Percentiles rank a stretch among this genome's conserved stretches.
Evolutionary conservation across 441 rosid species (phyloP).

Genomic region (Corymbia calophylla): DNA sequence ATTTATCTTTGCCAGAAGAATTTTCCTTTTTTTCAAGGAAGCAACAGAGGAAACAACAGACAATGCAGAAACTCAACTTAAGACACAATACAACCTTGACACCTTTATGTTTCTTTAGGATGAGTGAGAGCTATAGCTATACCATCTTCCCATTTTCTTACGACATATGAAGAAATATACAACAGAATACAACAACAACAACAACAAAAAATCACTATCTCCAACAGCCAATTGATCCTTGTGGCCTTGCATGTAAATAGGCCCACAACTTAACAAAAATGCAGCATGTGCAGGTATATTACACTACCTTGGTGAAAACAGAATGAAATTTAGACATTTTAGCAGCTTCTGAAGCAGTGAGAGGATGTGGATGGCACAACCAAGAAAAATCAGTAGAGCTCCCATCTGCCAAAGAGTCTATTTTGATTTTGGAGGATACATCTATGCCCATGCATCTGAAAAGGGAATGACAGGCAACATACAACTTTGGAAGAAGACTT

Average conservation of each 20-base stretch:
- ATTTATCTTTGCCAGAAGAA: not conserved
- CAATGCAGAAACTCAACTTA: not conserved
- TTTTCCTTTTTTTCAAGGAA: not conserved
- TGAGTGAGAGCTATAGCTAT: not conserved
- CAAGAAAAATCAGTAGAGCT: constrained; percentile 15
- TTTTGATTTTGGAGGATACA: constrained; percentile 18
- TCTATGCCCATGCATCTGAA: constrained; percentile 36
- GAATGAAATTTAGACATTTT: constrained; percentile 41
- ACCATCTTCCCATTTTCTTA: not conserved
- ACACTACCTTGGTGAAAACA: constrained; percentile 48
- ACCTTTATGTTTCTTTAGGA: not conserved
- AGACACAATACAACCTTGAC: not conserved
- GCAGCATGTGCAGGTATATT: not conserved
- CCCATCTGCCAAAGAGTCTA: constrained; percentile 13
- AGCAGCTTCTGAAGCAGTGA: constrained; percentile 37
- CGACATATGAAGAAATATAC: not conserved
- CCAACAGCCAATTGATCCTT: not conserved
- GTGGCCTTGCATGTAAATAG: not conserved
- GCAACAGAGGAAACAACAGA: not conserved
- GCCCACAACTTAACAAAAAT: not conserved
- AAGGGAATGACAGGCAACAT: constrained; percentile 55
- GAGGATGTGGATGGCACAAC: constrained; percentile 17
- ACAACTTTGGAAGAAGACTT: constrained; percentile 49
- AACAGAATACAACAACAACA: not conserved
- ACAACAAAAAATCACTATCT: not conserved